phyloP scores from a whole-genome alignment of 1,139 yeast species.

The Saccharomyces hybrid region DNA sequence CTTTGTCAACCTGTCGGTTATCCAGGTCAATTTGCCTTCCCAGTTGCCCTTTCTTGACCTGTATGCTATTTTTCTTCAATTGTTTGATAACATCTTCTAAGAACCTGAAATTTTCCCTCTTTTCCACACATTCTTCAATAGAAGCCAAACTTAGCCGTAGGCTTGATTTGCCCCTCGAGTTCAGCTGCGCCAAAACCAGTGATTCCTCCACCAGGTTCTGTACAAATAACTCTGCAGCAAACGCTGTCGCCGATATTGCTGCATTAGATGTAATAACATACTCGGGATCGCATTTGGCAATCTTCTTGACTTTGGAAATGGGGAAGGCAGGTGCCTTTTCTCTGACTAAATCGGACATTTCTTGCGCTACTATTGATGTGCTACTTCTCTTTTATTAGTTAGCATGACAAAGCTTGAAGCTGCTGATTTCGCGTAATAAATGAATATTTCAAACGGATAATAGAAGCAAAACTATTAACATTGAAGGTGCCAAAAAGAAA shows the following conservation, averaged over 20 bases:
- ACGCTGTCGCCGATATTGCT: conserved; percentile 76
- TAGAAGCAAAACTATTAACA: not conserved
- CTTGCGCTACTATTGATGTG: not conserved
- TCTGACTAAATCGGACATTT: conserved; percentile 7
- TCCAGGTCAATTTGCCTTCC: conserved; percentile 13
- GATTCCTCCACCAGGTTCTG: conserved; percentile 80
- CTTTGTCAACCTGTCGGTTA: conserved; percentile 15
- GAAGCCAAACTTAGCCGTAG: conserved; percentile 48
- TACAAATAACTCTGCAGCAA: conserved; percentile 80
- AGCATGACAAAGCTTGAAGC: not conserved
- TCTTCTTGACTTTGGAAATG: conserved; percentile 70
- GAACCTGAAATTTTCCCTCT: conserved; percentile 61
- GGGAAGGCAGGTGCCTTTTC: conserved; percentile 42
- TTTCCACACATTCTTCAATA: conserved; percentile 61
- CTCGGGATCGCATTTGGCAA: conserved; percentile 81
- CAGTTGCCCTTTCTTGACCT: conserved; percentile 9
- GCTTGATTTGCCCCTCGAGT: conserved; percentile 12
- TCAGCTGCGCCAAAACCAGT: conserved; percentile 35
- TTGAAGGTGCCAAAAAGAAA: not conserved
- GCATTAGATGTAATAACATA: conserved; percentile 66
- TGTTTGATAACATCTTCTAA: conserved; percentile 60
- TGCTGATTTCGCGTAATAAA: not conserved
- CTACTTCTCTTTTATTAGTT: not conserved
- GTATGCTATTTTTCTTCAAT: conserved; percentile 12
- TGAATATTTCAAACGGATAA: not conserved